Percentiles rank a stretch among this genome's conserved stretches.
Conservation (phyloP, 768 basidiomycete genomes). For the Amanita subjunquillea region DNA sequence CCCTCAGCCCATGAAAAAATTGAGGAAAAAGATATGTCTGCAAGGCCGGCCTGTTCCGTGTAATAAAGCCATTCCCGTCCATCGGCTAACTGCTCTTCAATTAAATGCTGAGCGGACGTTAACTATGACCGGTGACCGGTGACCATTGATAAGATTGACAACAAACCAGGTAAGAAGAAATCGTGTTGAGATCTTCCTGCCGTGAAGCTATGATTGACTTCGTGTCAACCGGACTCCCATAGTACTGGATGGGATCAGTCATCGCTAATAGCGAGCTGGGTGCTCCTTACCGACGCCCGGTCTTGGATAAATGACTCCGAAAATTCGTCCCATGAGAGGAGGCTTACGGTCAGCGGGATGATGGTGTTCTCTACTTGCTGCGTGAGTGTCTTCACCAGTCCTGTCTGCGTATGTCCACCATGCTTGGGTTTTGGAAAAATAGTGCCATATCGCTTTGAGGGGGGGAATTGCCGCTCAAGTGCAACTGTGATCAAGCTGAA, state of each 20-base stretch:
- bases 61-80: conserved; percentile 49
- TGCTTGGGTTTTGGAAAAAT: too few species aligned
- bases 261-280: too few species aligned
- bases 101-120: conserved; percentile 13
- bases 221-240: not conserved
- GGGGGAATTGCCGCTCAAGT: too few species aligned
- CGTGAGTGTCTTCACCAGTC: too few species aligned
- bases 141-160: not conserved
- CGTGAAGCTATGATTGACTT: not conserved
- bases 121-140: not conserved
- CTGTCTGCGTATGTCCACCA: too few species aligned
- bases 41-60: conserved; percentile 39
- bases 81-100: conserved; percentile 36
- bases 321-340: too few species aligned
- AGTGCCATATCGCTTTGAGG: too few species aligned
- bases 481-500: too few species aligned
- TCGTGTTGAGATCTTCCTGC: conserved; percentile 16
- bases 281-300: too few species aligned
- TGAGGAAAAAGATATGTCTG: conserved; percentile 40
- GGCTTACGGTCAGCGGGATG: too few species aligned
- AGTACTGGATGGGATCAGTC: not conserved
- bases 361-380: too few species aligned
- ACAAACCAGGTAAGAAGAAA: conserved; percentile 39
- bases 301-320: too few species aligned
- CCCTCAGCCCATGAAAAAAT: conserved; percentile 32